These are phyloP conservation scores for Lumnitzera littorea DNA, from an alignment of 345 rosid genomes.

Conservation along the genomic window DNA sequence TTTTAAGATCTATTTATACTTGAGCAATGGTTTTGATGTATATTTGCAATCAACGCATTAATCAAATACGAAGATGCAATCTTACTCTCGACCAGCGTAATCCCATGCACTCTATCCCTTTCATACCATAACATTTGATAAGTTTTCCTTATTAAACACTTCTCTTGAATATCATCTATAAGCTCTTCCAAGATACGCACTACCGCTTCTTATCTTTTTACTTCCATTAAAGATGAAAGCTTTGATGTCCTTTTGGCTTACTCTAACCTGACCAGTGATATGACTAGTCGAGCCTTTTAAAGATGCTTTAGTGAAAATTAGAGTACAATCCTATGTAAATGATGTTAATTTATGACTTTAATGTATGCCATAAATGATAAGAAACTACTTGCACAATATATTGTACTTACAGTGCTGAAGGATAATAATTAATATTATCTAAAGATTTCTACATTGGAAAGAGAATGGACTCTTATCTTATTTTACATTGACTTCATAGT, in stretches of 20 bases:
- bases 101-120: constrained; percentile 36
- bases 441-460: no score
- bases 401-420: no score
- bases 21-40: no score
- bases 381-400: no score
- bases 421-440: no score
- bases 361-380: no score
- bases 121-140: constrained; percentile 16
- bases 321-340: constrained; percentile 10
- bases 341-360: not conserved
- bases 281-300: constrained; percentile 12
- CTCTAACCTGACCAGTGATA: constrained; percentile 34
- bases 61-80: no score
- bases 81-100: constrained; percentile 32
- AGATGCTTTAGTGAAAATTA: constrained; percentile 1
- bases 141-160: constrained; percentile 15
- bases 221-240: constrained; percentile 30
- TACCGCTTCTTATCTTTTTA: constrained; percentile 20
- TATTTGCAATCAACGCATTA: no score
- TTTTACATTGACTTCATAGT: no score
- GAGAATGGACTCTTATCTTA: no score
- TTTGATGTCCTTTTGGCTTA: not conserved
- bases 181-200: constrained; percentile 34
- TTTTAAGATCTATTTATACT: no score
- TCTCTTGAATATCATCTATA: constrained; percentile 27